Base-by-base conservation (phyloP, 108 stramenopile genomes). In the Cyclotella choctawhatcheeana region DNA sequence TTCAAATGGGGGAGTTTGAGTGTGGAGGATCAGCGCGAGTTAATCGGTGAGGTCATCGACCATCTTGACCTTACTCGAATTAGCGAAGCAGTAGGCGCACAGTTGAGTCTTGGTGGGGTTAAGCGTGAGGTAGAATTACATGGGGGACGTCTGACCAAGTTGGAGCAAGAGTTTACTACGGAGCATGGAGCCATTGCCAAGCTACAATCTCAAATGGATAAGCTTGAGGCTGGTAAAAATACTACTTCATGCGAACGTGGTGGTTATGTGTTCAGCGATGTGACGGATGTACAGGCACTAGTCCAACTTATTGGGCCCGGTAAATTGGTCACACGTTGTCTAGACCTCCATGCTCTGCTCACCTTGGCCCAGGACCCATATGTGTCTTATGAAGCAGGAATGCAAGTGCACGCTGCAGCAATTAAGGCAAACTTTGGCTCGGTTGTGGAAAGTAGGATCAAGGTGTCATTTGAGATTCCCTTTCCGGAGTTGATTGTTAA, bases 361-460 rank as follows among this genome's bases (percentile, higher is more conserved):
- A 54, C 27, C 6, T 17, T 54, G 5, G 53, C 33, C n/a, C 59
- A 60, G 37, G 59, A 60, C n/a, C 59, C 59, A 4, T 60, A 21
- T 27, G 37, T 40, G 3, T 35, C 33, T 6, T 22, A 40, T 35
- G 59, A 35, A 20, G 6, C 17, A 21, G 59, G 59, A 5, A 21
- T 60, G 5, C 59, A 60, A 22, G 59, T 35, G 3, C 33, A 60
- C n/a, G 59, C 59, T 5, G 22, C 34, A 10, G 59, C 59, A 5
- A 18, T 60, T 34, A 60, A 60, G 37, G 59, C 59, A 21, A 35
- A 35, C 35, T 60, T 35, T 21, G 37, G 21, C 5, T 60, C 59
- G 5, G 33, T 60, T 32, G 5, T 60, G 5, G 59, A 35, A 12
- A 40, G 35, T 40, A 3, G 59, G 8, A 8, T 60, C 7, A 40